phyloP scores from a whole-genome alignment of 208 protist genomes.

The Entamoeba nuttalli region DNA sequence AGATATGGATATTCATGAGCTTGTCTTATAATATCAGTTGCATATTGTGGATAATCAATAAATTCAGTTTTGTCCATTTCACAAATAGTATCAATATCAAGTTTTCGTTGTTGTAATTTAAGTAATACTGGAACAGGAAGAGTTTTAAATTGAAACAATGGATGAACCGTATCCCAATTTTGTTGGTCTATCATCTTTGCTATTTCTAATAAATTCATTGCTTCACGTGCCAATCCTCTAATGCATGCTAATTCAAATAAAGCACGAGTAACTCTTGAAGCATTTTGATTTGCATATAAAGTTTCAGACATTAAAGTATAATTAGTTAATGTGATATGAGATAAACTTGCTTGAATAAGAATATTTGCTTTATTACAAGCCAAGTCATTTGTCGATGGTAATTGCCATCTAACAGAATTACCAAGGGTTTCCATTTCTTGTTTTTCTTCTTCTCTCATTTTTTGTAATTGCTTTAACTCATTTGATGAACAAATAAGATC shows the following conservation, averaged over 20 bases:
- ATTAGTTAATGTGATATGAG: slow-evolving; percentile 73
- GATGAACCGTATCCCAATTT: slow-evolving; percentile 80
- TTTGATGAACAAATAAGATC: slow-evolving; percentile 67
- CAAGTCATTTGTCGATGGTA: slow-evolving; percentile 81
- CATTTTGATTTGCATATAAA: slow-evolving; percentile 91
- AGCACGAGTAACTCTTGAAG: slow-evolving; percentile 48
- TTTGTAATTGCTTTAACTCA: slow-evolving; percentile 84
- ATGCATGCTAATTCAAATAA: slow-evolving; percentile 78
- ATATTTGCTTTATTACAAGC: slow-evolving; percentile 90
- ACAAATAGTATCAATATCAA: slow-evolving; percentile 78
- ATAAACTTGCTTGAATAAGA: slow-evolving; percentile 97
- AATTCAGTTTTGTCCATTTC: slow-evolving; percentile 68
- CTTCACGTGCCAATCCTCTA: slow-evolving; percentile 8
- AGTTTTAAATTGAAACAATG: slow-evolving; percentile 48
- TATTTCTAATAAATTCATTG: slow-evolving; percentile 36
- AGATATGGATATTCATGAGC: slow-evolving; percentile 81
- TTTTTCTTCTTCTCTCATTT: slow-evolving; percentile 88
- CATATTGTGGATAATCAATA: slow-evolving; percentile 59
- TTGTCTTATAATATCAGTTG: slow-evolving; percentile 55
- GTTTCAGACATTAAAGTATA: slow-evolving; percentile 92
- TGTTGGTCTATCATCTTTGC: slow-evolving; percentile 81
- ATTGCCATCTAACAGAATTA: slow-evolving; percentile 80
- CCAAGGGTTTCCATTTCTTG: slow-evolving; percentile 68
- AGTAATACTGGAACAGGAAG: slow-evolving; percentile 71
- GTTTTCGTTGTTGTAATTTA: slow-evolving; percentile 72